Base-by-base conservation (phyloP, 1,139 yeast genomes). In the Keqinozyma sinolaborantium region DNA sequence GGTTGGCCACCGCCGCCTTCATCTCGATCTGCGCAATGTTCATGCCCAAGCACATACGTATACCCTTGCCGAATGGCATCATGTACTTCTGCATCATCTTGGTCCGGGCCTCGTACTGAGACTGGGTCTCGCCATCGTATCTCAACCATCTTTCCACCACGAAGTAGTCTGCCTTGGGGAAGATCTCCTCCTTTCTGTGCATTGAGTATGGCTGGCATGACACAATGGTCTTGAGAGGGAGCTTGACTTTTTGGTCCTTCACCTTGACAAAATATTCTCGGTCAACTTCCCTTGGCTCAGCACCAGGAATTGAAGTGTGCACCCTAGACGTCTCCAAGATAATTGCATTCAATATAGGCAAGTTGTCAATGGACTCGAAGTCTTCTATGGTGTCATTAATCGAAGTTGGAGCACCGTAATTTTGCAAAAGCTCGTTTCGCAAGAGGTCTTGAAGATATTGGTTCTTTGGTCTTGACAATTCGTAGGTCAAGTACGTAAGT, bases 11-110 rank as follows among this genome's bases (percentile, higher is more conserved):
- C 6, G 74, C 70, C 28, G 79, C 48, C 47, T 80, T 81, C 66
- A 82, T 79, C 49, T 81, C 90, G 28, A 76, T 73, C 21, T 75
- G 54, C 0, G 88, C 90, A 34, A 82, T 58, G 45, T 81, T 70
- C 79, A 78, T 73, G 0, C 90, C 90, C 34, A 80, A 59, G 45
- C 90, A 82, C 88, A 80, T 80, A 38, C 88, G 60, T n/a, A 79
- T 67, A 2, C 90, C 90, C 29, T 77, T 73, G 1, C 90, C 88
- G 60, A 82, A 82, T 0, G 83, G 79, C 70, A 80, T 73, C 69
- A 80, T 72, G 42, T 65, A 67, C 35, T 64, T 68, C 37, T 68
- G 65, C 73, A 79, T 81, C 12, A 34, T 32, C 31, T 60, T 64
- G 16, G 72, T 47, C 28, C 81, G 56, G 4, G 43, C 44, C 26